Conservation (phyloP, 1,139 yeast genomes). For the Yamadazyma songkhlaensis region DNA sequence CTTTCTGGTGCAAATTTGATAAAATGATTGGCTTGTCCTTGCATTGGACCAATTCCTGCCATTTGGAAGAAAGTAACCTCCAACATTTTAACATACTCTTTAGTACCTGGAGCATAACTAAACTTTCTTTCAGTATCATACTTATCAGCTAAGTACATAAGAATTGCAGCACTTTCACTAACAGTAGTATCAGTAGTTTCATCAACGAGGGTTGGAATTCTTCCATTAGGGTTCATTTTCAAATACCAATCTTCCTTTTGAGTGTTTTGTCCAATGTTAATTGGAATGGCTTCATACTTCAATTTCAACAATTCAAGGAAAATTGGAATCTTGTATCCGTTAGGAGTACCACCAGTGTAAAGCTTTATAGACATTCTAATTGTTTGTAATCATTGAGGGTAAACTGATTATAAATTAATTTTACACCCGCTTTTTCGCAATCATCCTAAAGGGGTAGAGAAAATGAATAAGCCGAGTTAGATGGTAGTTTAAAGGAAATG, state of each 20-base stretch:
- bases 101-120: constrained; percentile 43
- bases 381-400: too few relatives aligned
- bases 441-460: too few relatives aligned
- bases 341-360: constrained; percentile 52
- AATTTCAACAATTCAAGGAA: constrained; percentile 47
- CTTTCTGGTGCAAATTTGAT: constrained; percentile 41
- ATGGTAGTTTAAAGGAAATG: too few relatives aligned
- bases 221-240: constrained; percentile 57
- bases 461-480: too few relatives aligned
- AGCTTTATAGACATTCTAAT: constrained; percentile 13
- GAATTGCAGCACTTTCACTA: constrained; percentile 59
- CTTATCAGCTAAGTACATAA: constrained; percentile 53
- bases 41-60: constrained; percentile 61
- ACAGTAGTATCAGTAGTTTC: constrained; percentile 40
- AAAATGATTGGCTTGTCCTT: constrained; percentile 57
- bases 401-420: too few relatives aligned
- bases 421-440: too few relatives aligned
- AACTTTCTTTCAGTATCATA: constrained; percentile 53
- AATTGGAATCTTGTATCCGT: constrained; percentile 52
- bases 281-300: constrained; percentile 40
- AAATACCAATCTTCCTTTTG: constrained; percentile 56
- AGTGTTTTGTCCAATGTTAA: constrained; percentile 37
- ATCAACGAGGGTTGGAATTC: constrained; percentile 57
- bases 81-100: constrained; percentile 46
- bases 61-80: constrained; percentile 56